Evolutionary conservation across 768 basidiomycete species (phyloP).

Genomic region (Termitomyces sp.): DNA sequence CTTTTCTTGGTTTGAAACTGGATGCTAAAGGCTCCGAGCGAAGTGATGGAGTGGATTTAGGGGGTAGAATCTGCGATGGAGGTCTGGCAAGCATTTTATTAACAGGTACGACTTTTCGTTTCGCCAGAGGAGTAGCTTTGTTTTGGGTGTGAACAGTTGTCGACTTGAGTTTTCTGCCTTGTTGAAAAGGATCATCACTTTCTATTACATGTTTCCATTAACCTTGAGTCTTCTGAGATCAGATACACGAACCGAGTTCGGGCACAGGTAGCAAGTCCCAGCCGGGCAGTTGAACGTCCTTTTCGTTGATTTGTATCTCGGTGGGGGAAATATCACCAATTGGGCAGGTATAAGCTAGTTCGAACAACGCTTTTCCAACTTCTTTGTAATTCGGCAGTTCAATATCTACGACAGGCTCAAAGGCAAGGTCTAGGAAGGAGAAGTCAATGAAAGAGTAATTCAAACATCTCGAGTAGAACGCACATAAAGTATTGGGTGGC

Average conservation of each 20-base stretch:
- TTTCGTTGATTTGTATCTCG: constrained; percentile 25
- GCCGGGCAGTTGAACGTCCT: constrained; percentile 17
- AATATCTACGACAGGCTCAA: constrained; percentile 42
- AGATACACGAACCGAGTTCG: constrained; percentile 22
- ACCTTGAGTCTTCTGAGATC: not conserved
- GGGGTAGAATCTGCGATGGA: not conserved
- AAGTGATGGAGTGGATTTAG: not conserved
- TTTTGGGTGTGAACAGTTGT: not conserved
- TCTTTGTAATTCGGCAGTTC: constrained; percentile 40
- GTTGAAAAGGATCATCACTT: constrained; percentile 27
- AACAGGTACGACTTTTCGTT: not conserved
- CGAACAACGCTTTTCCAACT: constrained; percentile 34
- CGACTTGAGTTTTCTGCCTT: not conserved
- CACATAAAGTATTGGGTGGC: constrained; percentile 44
- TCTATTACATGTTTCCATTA: constrained; percentile 10
- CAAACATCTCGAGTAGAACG: constrained; percentile 2
- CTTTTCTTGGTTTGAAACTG: not conserved
- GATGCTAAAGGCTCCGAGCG: not conserved
- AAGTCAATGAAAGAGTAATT: not conserved
- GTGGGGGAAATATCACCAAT: constrained; percentile 28
- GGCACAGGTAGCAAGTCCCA: constrained; percentile 29
- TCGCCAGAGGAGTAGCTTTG: not conserved
- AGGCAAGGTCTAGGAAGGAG: constrained; percentile 32
- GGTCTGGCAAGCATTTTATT: not conserved
- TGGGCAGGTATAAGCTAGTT: constrained; percentile 28